phyloP scores from a whole-genome alignment of 2,329 filamentous ascomycete species.

The Arthrinium phaeospermum region DNA sequence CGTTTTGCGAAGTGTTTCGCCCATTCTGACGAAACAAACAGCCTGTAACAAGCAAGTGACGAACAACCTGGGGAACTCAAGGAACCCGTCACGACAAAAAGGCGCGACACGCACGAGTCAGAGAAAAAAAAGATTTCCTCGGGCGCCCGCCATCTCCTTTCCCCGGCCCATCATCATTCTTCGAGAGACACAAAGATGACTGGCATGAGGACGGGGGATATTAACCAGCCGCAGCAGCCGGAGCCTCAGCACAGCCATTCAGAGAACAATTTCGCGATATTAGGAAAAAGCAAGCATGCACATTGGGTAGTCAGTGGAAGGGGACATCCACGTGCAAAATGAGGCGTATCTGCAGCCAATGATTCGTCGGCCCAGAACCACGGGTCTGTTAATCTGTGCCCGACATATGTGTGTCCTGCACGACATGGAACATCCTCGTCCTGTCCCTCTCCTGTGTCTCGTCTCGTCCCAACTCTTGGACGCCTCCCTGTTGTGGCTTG shows the following conservation, averaged over 20 bases:
- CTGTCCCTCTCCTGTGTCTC: background rate
- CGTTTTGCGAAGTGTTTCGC: background rate
- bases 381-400: background rate
- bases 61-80: background rate
- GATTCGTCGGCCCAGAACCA: background rate
- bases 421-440: background rate
- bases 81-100: background rate
- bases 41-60: background rate
- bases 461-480: conserved; percentile 2
- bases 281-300: background rate
- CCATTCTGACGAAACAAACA: background rate
- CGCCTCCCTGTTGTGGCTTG: background rate
- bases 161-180: background rate
- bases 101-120: background rate
- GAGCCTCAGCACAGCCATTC: background rate
- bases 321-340: background rate
- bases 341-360: background rate
- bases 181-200: background rate
- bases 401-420: conserved; percentile 6
- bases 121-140: background rate
- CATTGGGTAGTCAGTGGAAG: background rate
- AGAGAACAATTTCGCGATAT: background rate
- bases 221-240: background rate
- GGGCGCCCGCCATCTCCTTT: background rate
- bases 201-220: background rate